Evolutionary conservation across 306 rosid genomes (phyloP), one percentile per base, ranked within the genome.

Genomic region (Quercus robur): DNA sequence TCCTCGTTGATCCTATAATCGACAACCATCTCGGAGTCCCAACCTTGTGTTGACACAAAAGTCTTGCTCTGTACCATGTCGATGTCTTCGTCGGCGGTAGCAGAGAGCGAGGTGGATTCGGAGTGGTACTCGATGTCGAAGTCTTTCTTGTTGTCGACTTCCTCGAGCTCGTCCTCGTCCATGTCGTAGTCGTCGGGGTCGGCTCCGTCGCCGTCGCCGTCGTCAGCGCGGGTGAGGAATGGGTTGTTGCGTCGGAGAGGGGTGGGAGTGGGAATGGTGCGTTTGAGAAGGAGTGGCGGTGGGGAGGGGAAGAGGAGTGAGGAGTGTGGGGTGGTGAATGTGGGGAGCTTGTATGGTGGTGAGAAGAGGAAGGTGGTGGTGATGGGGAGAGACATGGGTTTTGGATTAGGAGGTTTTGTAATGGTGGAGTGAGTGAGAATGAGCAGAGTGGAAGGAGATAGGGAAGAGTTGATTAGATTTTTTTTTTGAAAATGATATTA

Each of bases 91-190:
- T 87, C 91, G 46, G 12, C 1, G 69, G 88, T 8, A 19, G 71
- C 76, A 30, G 87, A 59, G 30, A 61, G 80, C 1, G 77, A 56
- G 7, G 81, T 70, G 4, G 73, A 76, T 0, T 78, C 77, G 6
- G 88, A 84, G 69, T 94, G 97, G 82, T 94, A 94, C 88, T 95
- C 96, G 55, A 95, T 90, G 88, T 93, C 98, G 82, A 93, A 95
- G 84, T 95, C 99, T 80, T 90, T 85, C 86, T 93, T 90, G 90
- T 91, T 95, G 83, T 95, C 97, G 67, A 93, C 89, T 81, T 93
- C 97, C 58, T 93, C 97, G 75, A 93, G 66, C 83, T 90, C 95
- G 18, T 95, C 97, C 30, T 90, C 96, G 75, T 95, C 94, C 91
- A 93, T 93, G 72, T 91, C 97, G 80, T 91, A 94, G 83, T 90